Conservation (phyloP, 2,329 filamentous ascomycete species). For the Shiraia bambusicola region DNA sequence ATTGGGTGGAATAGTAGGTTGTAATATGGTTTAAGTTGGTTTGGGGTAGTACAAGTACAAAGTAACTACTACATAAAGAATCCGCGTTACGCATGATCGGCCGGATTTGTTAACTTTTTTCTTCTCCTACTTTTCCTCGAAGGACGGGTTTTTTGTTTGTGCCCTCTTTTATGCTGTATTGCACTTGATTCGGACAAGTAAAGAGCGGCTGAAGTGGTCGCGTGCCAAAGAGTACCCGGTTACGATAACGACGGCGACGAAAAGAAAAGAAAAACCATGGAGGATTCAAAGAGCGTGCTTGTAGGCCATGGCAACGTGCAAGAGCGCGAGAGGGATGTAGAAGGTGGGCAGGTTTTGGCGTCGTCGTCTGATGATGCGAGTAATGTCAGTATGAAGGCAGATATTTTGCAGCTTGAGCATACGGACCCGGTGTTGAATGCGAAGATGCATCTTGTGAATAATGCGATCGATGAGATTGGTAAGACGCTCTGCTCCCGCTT, state of each 20-base stretch:
- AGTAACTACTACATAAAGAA: too few relatives aligned
- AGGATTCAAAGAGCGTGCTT: not conserved
- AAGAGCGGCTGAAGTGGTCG: conserved; percentile 1
- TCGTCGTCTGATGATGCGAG: conserved; percentile 8
- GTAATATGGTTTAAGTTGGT: too few relatives aligned
- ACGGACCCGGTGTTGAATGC: conserved; percentile 63
- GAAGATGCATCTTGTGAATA: conserved; percentile 71
- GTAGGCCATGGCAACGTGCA: conserved; percentile 5
- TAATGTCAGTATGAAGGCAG: conserved; percentile 40
- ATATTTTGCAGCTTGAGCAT: conserved; percentile 60
- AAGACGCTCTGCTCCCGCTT: conserved; percentile 23
- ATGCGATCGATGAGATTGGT: conserved; percentile 48
- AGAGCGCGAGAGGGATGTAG: conserved; percentile 12
- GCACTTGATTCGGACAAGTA: too few relatives aligned
- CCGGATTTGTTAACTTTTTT: too few relatives aligned
- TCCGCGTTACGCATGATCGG: too few relatives aligned
- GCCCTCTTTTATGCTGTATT: too few relatives aligned
- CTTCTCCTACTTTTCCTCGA: too few relatives aligned
- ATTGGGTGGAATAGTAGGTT: too few relatives aligned
- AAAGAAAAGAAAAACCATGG: too few relatives aligned
- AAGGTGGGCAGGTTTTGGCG: conserved; percentile 3
- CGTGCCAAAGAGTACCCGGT: conserved; percentile 3
- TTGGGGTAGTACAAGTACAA: too few relatives aligned
- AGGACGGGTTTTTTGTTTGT: too few relatives aligned
- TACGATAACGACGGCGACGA: too few relatives aligned